Evolutionary conservation across 1,284 basidiomycete species (phyloP).

Genomic region (Ustilago tritici): DNA sequence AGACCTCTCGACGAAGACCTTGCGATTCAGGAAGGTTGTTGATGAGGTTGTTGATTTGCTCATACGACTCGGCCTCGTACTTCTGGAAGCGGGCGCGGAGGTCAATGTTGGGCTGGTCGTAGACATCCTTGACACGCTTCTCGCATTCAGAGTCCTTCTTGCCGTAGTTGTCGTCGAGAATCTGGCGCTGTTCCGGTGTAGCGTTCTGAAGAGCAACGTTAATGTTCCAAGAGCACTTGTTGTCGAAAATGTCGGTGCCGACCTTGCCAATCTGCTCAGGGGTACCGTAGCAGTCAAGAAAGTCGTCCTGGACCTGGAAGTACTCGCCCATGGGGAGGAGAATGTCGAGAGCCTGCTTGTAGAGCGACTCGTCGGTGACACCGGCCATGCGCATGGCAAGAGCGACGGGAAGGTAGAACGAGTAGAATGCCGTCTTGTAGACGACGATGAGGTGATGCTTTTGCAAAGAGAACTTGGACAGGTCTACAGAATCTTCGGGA

Average conservation of each 20-base stretch:
- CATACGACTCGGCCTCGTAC: slow-evolving; percentile 84
- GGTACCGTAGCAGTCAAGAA: slow-evolving; percentile 89
- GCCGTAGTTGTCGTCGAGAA: slow-evolving; percentile 84
- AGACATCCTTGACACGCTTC: slow-evolving; percentile 82
- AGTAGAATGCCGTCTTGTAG: slow-evolving; percentile 98
- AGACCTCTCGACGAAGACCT: slow-evolving; percentile 81
- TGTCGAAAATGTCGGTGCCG: slow-evolving; percentile 97
- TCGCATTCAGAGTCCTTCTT: slow-evolving; percentile 79
- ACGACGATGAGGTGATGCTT: slow-evolving; percentile 95
- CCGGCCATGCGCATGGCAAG: slow-evolving; percentile 85
- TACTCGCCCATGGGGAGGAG: slow-evolving; percentile 95
- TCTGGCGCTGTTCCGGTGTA: slow-evolving; percentile 75
- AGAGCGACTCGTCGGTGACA: slow-evolving; percentile 79
- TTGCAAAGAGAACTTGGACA: slow-evolving; percentile 83
- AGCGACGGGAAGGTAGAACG: slow-evolving; percentile 97
- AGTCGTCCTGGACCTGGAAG: slow-evolving; percentile 99
- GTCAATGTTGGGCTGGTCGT: slow-evolving; percentile 79
- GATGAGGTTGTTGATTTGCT: slow-evolving; percentile 68
- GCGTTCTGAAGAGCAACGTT: slow-evolving; percentile 84
- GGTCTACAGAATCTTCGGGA: slow-evolving; percentile 87
- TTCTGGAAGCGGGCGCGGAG: slow-evolving; percentile 75
- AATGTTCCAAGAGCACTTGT: slow-evolving; percentile 98
- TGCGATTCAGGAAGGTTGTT: slow-evolving; percentile 59
- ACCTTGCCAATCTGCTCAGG: slow-evolving; percentile 96
- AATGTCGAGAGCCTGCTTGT: slow-evolving; percentile 83